Percentiles rank a stretch among this genome's conserved stretches.
These are phyloP conservation scores for Sporobolomyces pararoseus DNA, from an alignment of 768 basidiomycete genomes.

Conservation along the genomic window DNA sequence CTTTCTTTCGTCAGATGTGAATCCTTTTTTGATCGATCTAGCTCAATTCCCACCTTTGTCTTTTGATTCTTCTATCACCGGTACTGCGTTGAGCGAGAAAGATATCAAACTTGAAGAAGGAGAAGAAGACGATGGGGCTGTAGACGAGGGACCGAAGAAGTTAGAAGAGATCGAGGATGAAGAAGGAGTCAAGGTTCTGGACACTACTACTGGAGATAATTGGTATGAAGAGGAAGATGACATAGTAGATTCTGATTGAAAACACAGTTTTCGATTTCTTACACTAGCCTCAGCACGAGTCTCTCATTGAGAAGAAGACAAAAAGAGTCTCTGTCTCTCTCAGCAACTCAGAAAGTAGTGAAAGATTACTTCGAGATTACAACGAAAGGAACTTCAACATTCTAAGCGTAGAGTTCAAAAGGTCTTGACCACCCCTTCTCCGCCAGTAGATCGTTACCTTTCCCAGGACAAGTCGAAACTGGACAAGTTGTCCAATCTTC, in stretches of 20 bases:
- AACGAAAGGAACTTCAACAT: too few species aligned
- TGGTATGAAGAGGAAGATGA: constrained; percentile 14
- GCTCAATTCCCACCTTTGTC: constrained; percentile 35
- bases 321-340: too few species aligned
- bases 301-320: too few species aligned
- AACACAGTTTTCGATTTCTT: neutral
- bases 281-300: too few species aligned
- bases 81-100: constrained; percentile 33
- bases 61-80: neutral
- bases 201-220: neutral
- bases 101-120: constrained; percentile 17
- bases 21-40: constrained; percentile 32
- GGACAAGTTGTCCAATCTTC: constrained; percentile 35
- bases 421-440: constrained; percentile 11
- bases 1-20: neutral
- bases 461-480: constrained; percentile 17
- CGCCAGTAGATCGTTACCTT: constrained; percentile 17
- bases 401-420: constrained; percentile 27
- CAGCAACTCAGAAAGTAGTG: neutral
- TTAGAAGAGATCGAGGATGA: constrained; percentile 10
- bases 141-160: neutral
- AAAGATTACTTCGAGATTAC: too few species aligned
- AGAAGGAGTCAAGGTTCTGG: too few species aligned
- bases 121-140: neutral
- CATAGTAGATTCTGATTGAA: neutral